Evolutionary conservation across 331 rosid species (phyloP).

Genomic region (Cydonia oblonga): DNA sequence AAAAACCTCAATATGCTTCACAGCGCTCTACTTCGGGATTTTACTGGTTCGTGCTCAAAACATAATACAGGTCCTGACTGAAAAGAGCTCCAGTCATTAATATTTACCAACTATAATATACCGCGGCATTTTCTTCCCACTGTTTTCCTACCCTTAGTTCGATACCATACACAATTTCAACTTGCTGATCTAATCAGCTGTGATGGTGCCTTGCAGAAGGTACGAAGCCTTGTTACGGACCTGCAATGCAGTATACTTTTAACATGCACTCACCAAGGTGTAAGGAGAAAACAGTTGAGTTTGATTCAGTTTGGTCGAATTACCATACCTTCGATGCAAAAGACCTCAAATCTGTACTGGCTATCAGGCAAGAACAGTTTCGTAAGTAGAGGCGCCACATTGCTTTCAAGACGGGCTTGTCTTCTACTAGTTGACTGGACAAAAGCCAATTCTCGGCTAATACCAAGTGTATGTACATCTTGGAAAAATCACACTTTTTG

Average conservation of each 20-base stretch:
- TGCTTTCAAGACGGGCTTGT: conserved; percentile 39
- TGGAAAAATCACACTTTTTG: conserved; percentile 55
- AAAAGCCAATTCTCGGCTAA: conserved; percentile 75
- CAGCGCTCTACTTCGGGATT: neutral
- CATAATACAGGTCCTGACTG: neutral
- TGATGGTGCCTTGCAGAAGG: conserved; percentile 54
- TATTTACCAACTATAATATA: neutral
- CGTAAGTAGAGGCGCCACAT: conserved; percentile 52
- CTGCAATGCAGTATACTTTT: conserved; percentile 29
- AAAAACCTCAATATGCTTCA: neutral
- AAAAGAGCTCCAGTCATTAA: neutral
- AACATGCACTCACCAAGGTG: neutral
- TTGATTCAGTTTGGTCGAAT: neutral
- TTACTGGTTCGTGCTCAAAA: neutral
- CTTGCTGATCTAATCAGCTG: conserved; percentile 2
- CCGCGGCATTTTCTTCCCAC: neutral
- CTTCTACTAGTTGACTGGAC: conserved; percentile 24
- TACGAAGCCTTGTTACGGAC: conserved; percentile 79
- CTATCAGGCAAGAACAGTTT: conserved; percentile 61
- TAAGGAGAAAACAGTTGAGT: neutral
- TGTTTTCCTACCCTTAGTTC: neutral
- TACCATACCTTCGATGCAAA: conserved; percentile 63
- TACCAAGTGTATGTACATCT: conserved; percentile 62
- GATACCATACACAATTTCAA: neutral
- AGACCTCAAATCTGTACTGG: conserved; percentile 72